Conservation (phyloP, 768 basidiomycete species). For the Collybia sordida region DNA sequence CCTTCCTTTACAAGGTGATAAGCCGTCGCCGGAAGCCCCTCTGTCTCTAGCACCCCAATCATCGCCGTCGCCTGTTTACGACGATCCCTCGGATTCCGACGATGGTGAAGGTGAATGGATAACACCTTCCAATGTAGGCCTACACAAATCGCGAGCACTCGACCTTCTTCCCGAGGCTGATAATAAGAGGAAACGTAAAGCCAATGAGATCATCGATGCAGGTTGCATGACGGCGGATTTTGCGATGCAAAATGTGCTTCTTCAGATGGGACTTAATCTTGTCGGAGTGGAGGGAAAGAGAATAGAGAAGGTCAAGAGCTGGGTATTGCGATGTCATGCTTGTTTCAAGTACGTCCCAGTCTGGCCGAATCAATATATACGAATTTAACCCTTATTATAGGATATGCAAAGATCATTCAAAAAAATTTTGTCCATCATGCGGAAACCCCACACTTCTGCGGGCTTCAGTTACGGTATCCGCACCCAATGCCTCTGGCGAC, state of each 20-base stretch:
- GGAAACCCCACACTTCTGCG: slow-evolving; percentile 90
- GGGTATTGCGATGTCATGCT: slow-evolving; percentile 96
- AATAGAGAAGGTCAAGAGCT: slow-evolving; percentile 90
- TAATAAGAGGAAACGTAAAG: slow-evolving; percentile 34
- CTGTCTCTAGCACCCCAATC: slow-evolving; percentile 10
- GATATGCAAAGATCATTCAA: slow-evolving; percentile 91
- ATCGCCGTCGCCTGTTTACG: slow-evolving; percentile 47
- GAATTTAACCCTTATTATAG: slow-evolving; percentile 37
- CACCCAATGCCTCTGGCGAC: slow-evolving; percentile 58
- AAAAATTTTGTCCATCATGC: slow-evolving; percentile 97
- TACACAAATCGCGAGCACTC: slow-evolving; percentile 87
- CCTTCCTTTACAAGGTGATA: slow-evolving; percentile 28
- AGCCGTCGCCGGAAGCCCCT: slow-evolving; percentile 3
- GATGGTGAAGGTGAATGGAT: slow-evolving; percentile 97
- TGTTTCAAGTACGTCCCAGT: slow-evolving; percentile 90
- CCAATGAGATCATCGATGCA: slow-evolving; percentile 48
- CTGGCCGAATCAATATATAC: background rate
- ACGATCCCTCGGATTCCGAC: slow-evolving; percentile 76
- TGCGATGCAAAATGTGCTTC: slow-evolving; percentile 96
- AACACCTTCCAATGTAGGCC: slow-evolving; percentile 80
- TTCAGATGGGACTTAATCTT: slow-evolving; percentile 92
- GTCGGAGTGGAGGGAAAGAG: slow-evolving; percentile 89
- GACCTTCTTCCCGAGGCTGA: slow-evolving; percentile 69
- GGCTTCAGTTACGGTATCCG: slow-evolving; percentile 83
- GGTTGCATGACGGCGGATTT: slow-evolving; percentile 99